phyloP scores from a whole-genome alignment of 176 grass and related monocot species.

The Raddia guianensis region DNA sequence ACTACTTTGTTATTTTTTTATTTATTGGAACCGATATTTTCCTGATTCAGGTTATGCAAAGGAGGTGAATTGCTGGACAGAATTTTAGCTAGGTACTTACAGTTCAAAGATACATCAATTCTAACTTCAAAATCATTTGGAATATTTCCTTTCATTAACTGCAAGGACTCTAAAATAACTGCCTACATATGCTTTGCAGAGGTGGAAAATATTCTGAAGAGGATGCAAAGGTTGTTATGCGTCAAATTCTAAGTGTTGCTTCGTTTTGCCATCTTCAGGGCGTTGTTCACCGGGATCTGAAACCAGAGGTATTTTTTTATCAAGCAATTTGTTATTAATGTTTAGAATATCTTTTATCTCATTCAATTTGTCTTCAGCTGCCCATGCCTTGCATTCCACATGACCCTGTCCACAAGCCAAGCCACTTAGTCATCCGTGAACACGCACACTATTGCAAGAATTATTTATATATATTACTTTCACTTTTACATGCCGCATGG shows the following conservation, averaged over 20 bases:
- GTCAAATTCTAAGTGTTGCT: slow-evolving; percentile 72
- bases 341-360: background rate
- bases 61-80: slow-evolving; percentile 77
- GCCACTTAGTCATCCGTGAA: background rate
- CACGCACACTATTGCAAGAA: background rate
- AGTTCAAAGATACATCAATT: slow-evolving; percentile 13
- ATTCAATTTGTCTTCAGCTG: background rate
- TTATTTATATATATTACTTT: background rate
- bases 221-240: slow-evolving; percentile 65
- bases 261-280: slow-evolving; percentile 84
- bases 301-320: slow-evolving; percentile 59
- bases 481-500: background rate
- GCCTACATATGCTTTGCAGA: slow-evolving; percentile 43
- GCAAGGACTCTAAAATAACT: background rate
- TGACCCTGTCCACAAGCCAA: background rate
- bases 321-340: background rate
- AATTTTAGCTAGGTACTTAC: slow-evolving; percentile 68
- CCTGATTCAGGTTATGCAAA: slow-evolving; percentile 58
- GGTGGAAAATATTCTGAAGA: slow-evolving; percentile 65
- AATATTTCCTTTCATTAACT: slow-evolving; percentile 3
- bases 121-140: background rate
- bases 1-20: slow-evolving; percentile 20
- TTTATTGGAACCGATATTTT: background rate
- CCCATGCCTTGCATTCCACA: background rate
- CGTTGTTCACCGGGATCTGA: slow-evolving; percentile 79